Base-by-base conservation (phyloP, 345 rosid species). In the Pugionium cornutum region DNA sequence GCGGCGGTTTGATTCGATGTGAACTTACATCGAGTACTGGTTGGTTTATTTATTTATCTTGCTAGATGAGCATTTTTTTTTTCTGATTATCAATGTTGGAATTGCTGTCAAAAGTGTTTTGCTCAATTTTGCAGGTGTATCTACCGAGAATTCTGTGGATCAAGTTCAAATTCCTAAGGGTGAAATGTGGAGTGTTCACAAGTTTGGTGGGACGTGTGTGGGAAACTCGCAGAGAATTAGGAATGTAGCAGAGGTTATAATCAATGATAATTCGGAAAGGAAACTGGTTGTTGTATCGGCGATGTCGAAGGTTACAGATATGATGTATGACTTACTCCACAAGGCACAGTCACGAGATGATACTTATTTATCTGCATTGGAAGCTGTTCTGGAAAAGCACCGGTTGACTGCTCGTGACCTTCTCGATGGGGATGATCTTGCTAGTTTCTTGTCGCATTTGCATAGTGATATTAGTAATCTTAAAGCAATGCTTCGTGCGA, bases 161-260 rank as follows among this genome's bases (percentile, higher is more conserved):
- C 73, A 84, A 64, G 74, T 70, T 72, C 68, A 66, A 33, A 72
- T 91, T 56, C 87, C 85, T 0, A 87, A 82, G 65, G 96, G 96
- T 54, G 82, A 81, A 35, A 65, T 48, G 79, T 95, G 99, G 99
- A 83, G 91, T 28, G 89, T 95, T 66, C 97, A 91, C 32, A 95
- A 91, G 82, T 95, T 95, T 73, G 97, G 99, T 37, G 99, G 99
- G 32, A 95, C 99, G 2, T 95, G 99, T 36, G 91, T 95, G 66
- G 99, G 97, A 46, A 95, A 74, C 54, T 86, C 94, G 4, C 84
- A 91, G 72, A 81, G 95, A 66, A 87, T 95, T 33, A 87, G 83
- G 83, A 91, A 86, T 74, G 96, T 89, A 2, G 91, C 95, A 0
- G 88, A 87, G 53, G 78, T 91, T 39, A 80, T 95, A 9, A 58